Conservation (phyloP, 768 basidiomycete species). For the Clavaria fumosa region DNA sequence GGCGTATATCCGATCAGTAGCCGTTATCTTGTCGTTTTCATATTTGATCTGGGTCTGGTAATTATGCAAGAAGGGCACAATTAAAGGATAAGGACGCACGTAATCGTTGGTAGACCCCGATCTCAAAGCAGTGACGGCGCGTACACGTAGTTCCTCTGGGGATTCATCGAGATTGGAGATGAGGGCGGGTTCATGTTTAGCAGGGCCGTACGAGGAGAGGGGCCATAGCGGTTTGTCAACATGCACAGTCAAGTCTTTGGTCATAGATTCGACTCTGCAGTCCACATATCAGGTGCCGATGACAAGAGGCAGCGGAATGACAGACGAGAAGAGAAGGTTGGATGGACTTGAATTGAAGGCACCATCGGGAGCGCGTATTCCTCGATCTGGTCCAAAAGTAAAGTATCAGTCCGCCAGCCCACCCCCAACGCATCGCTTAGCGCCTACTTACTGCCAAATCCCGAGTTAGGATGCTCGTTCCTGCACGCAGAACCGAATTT, state of each 20-base stretch:
- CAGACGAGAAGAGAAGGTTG: constrained; percentile 1
- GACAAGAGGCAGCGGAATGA: constrained; percentile 1
- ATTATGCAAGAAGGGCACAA: not conserved
- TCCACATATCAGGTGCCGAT: no score
- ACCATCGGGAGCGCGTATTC: constrained; percentile 16
- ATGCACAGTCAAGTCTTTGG: constrained; percentile 40
- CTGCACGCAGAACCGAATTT: constrained; percentile 50
- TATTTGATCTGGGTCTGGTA: constrained; percentile 29
- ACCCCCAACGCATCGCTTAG: not conserved
- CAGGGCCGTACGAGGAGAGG: constrained; percentile 61
- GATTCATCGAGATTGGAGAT: constrained; percentile 56
- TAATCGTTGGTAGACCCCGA: constrained; percentile 48
- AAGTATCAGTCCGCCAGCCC: not conserved
- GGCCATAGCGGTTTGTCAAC: constrained; percentile 69
- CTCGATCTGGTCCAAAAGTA: constrained; percentile 26
- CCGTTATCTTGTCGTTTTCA: constrained; percentile 37
- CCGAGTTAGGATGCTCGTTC: constrained; percentile 50
- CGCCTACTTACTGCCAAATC: not conserved
- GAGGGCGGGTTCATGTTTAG: constrained; percentile 56
- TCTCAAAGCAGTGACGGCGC: constrained; percentile 39
- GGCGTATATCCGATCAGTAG: constrained; percentile 33
- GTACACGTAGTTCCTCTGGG: constrained; percentile 63
- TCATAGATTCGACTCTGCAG: constrained; percentile 52
- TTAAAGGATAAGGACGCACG: constrained; percentile 26
- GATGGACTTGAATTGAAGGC: constrained; percentile 25